Evolutionary conservation across 2,329 filamentous ascomycete species (phyloP), one percentile per base, ranked within the genome.

Genomic region (Cladosporium cucumerinum): DNA sequence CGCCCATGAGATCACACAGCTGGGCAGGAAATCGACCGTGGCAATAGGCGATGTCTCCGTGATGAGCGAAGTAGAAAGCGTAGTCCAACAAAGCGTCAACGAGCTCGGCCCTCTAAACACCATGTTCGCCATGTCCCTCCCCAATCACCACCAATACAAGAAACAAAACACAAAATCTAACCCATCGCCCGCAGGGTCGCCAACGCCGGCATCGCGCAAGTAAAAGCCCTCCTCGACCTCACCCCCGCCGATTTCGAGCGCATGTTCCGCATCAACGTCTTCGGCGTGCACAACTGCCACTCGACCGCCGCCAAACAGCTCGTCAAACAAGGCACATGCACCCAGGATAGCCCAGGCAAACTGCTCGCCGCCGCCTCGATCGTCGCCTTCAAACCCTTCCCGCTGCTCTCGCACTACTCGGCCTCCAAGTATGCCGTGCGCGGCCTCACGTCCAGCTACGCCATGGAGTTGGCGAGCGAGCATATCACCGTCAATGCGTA

Each of bases 401-500:
- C 82, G 0, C 72, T 87, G 54, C 78, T 89, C 10, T 82, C 84
- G 0, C 85, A 88, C 72, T 91, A 91, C 77, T 84, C 81, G 23
- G 84, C 87, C 3, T 82, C 82, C 18, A 91, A 91, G 72, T 89
- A 82, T 78, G 89, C 88, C 0, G 87, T 91, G 1, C 80, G 88
- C 4, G 87, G 87, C 0, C 77, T 91, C 59, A 88, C 85, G 0
- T 87, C 90, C 73, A 85, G 82, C 0, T 88, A 88, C 67, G 87
- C 88, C 0, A 86, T 88, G 81, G 87, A 89, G 67, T 80, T 89
- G 75, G 87, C 87, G 0, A 75, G 77, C 55, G 82, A 90, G 72
- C 80, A 85, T 65, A 90, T 91, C 72, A 89, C 85, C 0, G 87
- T 84, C 23, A 90, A 90, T 69, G 83, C 84, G 0, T 90, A 89